Evolutionary conservation across 331 rosid genomes (phyloP), one percentile per base, ranked within the genome.

Genomic region (Telfairia occidentalis): DNA sequence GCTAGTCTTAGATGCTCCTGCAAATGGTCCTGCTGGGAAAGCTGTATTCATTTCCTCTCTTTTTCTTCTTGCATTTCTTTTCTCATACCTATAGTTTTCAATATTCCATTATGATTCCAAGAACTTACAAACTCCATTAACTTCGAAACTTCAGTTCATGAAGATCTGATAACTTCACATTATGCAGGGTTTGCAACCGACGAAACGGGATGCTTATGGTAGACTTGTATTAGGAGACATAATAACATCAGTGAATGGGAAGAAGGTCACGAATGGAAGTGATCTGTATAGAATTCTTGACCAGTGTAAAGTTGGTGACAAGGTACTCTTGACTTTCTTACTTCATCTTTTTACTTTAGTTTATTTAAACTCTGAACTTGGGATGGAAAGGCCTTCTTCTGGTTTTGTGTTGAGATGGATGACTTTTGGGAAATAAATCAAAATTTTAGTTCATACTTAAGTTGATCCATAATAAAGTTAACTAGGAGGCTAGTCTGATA

Each of bases 201-300:
- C 97, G 5, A 94, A 91, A 78, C 91, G 97, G 1, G 98, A 91
- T 83, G 49, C 92, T 1, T 94, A 89, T 55, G 98, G 98, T 54
- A 91, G 98, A 73, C 96, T 94, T 54, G 34, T 94, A 82, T 91
- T 91, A 87, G 98, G 98, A 6, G 97, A 94, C 87, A 89, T 91
- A 37, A 91, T 91, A 77, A 89, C 95, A 60, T 91, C 98, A 45
- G 92, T 94, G 83, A 90, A 94, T 30, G 98, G 91, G 19, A 88
- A 76, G 69, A 91, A 88, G 86, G 89, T 94, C 66, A 43, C 89
- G 8, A 88, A 85, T 77, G 98, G 97, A 78, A 94, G 97, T 58
- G 98, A 94, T 81, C 81, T 91, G 90, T 94, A 94, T 85, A 88
- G 98, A 91, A 85, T 90, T 86, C 95, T 94, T 64, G 98, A 94